Evolutionary conservation across 106 monocot genomes (phyloP), one percentile per base, ranked within the genome.

Genomic region (Cymbidium sinense): DNA sequence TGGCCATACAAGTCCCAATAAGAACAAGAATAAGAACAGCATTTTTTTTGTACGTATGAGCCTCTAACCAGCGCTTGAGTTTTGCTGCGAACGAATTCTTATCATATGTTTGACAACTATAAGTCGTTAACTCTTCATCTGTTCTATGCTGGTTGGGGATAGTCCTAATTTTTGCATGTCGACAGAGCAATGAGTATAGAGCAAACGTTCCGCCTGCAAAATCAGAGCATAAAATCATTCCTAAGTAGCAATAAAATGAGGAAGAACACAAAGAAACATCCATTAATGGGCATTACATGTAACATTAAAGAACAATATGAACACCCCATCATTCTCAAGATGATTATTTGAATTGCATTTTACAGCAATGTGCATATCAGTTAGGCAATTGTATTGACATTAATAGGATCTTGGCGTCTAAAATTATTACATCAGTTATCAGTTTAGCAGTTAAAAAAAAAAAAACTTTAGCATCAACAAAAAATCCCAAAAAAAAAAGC

Each of bases 71-170:
- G 75, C 74, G 37, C 84, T 93, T 93, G 70, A 90, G 80, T 76
- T 90, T 95, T 44, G 86, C 90, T 23, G 92, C 92, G 54, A 93
- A 77, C 35, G 95, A 93, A 54, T 87, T 85, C 62, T 90, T 93
- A 50, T 86, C 86, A 75, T 85, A 87, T 23, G 87, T 86, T 27
- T 84, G 83, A 3, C 95, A 80, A 75, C 93, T 92, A 25, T 95
- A 95, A 39, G 95, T 95, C 43, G 95, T 95, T 54, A 95, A 71
- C 29, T 90, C 81, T 80, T 92, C 95, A 87, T 95, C 95, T 21
- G 95, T 95, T 58, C 81, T 83, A 85, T 95, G 95, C 65, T 93
- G 95, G 70, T 93, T 95, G 29, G 92, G 95, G 41, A 95, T 95
- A 15, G 93, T 93, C 43, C 87, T 95, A 58, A 95, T 73, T 71